Conservation (phyloP, 345 rosid species). For the Erucastrum elatum region DNA sequence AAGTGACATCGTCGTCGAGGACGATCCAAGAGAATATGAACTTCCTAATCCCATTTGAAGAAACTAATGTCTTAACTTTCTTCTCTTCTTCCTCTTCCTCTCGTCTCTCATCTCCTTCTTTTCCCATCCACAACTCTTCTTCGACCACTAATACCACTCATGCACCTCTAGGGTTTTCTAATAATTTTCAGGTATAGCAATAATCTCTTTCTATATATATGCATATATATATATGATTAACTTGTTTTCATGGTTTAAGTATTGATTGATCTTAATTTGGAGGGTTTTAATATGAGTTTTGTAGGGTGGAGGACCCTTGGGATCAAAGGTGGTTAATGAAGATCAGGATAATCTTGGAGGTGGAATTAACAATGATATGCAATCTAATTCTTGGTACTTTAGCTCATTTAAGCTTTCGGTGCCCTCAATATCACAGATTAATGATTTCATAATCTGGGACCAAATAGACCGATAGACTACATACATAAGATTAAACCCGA, state of each 20-base stretch:
- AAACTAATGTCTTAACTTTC: conserved; percentile 69
- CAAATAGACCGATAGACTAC: not conserved
- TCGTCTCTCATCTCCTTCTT: conserved; percentile 40
- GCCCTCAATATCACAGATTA: too few relatives aligned
- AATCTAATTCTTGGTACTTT: conserved; percentile 40
- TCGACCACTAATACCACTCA: conserved; percentile 28
- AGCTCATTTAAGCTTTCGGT: not conserved
- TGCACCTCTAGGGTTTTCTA: conserved; percentile 49
- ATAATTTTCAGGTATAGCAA: conserved; percentile 45
- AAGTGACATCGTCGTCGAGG: conserved; percentile 24
- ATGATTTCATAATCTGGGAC: too few relatives aligned
- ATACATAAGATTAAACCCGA: not conserved
- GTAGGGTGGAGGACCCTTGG: conserved; percentile 36
- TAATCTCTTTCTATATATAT: not conserved
- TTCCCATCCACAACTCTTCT: conserved; percentile 40
- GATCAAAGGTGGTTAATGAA: conserved; percentile 37
- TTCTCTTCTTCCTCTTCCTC: conserved; percentile 46
- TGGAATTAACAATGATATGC: conserved; percentile 31
- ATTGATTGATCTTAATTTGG: conserved; percentile 6
- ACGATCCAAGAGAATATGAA: conserved; percentile 66
- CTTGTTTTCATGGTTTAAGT: not conserved
- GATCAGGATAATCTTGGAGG: conserved; percentile 24
- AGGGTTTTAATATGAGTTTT: conserved; percentile 13
- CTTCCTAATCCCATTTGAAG: conserved; percentile 69
- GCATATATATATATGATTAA: not conserved